Percentiles rank a stretch among this genome's conserved stretches.
phyloP scores from a whole-genome alignment of 768 basidiomycete genomes.

The Lactarius hengduanensis region DNA sequence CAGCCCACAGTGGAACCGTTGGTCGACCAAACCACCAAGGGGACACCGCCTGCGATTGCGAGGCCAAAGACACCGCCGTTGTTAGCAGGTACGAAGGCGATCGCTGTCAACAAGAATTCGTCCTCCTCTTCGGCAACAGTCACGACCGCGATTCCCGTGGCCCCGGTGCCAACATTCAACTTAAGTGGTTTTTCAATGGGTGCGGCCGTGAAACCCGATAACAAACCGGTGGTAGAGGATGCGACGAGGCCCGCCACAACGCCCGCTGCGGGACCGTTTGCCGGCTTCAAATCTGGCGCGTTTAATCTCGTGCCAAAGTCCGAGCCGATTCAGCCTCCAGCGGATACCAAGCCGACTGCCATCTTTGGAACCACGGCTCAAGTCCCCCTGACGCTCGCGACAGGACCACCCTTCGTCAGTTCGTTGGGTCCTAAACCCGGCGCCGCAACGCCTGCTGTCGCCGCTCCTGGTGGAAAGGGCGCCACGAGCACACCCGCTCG shows the following conservation, averaged over 20 bases:
- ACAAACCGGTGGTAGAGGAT: not conserved
- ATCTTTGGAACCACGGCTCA: not conserved
- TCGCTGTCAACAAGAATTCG: not conserved
- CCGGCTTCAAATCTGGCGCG: not conserved
- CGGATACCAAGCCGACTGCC: constrained; percentile 1
- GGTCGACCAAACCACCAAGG: constrained; percentile 6
- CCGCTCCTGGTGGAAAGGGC: not conserved
- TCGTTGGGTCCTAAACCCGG: not conserved
- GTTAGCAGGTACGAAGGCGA: not conserved
- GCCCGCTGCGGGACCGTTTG: not conserved
- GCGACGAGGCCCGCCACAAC: constrained; percentile 1
- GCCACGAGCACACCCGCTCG: not conserved
- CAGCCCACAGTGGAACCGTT: constrained; percentile 12
- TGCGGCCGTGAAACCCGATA: constrained; percentile 1
- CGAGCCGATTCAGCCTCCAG: constrained; percentile 2
- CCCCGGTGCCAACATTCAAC: not conserved
- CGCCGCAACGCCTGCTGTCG: not conserved
- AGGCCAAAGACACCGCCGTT: constrained; percentile 48
- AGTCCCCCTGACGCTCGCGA: constrained; percentile 13
- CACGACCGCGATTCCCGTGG: not conserved
- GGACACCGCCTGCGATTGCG: constrained; percentile 31
- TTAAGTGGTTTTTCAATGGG: constrained; percentile 8
- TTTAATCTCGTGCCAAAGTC: constrained; percentile 16
- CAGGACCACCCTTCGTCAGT: constrained; percentile 23
- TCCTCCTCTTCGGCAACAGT: not conserved